phyloP scores from a whole-genome alignment of 805 yeast species.

The Pichia californica region DNA sequence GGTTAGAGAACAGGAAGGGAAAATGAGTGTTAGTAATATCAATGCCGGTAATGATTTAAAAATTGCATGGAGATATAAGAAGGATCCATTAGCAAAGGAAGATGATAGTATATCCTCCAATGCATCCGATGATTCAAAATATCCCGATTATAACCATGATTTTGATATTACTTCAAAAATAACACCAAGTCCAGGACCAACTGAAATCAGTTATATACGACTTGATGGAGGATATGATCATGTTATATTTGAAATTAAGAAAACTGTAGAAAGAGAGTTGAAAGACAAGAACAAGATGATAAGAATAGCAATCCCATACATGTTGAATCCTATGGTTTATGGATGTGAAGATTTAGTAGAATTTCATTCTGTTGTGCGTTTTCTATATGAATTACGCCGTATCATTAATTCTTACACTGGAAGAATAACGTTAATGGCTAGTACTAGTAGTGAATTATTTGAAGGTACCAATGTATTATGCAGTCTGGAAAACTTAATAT shows the following conservation, averaged over 20 bases:
- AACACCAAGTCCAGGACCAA: conserved; percentile 55
- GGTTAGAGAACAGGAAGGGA: conserved; percentile 50
- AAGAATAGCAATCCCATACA: conserved; percentile 67
- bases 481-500: conserved; percentile 45
- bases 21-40: conserved; percentile 63
- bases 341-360: conserved; percentile 33
- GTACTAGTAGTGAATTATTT: conserved; percentile 61
- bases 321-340: conserved; percentile 74
- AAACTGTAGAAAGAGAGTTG: conserved; percentile 31
- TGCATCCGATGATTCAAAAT: conserved; percentile 27
- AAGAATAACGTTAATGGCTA: conserved; percentile 40
- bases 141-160: conserved; percentile 52
- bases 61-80: conserved; percentile 85
- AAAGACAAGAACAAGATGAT: conserved; percentile 40
- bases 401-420: conserved; percentile 41
- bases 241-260: conserved; percentile 37
- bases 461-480: conserved; percentile 43
- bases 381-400: conserved; percentile 53
- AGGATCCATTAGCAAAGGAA: conserved; percentile 12
- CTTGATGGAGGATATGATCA: conserved; percentile 21
- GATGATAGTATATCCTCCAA: conserved; percentile 3
- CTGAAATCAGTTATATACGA: conserved; percentile 56
- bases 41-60: conserved; percentile 50
- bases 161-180: conserved; percentile 74
- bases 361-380: conserved; percentile 46